A percentile compares a stretch with the other conserved stretches of the same genome.
Evolutionary conservation across 257 asterid genomes (phyloP).

Genomic region (Oldenlandia corymbosa): DNA sequence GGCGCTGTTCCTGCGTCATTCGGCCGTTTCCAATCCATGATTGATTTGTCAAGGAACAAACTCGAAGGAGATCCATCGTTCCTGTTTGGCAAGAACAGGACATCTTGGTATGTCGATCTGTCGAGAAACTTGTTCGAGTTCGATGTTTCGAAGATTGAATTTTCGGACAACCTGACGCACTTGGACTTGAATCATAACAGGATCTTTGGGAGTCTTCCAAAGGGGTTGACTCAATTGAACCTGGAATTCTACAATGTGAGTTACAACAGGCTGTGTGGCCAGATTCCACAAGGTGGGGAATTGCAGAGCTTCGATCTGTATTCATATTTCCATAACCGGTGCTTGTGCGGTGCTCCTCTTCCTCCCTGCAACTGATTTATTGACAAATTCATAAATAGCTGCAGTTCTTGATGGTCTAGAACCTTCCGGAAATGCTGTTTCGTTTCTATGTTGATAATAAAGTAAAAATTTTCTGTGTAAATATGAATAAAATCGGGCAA

Average conservation of each 20-base stretch:
- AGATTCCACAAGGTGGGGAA: neutral
- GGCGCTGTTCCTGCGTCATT: neutral
- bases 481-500: too few relatives aligned
- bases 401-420: too few relatives aligned
- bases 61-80: constrained; percentile 40
- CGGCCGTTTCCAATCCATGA: neutral
- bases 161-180: constrained; percentile 21
- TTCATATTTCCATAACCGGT: neutral
- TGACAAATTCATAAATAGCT: too few relatives aligned
- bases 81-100: constrained; percentile 43
- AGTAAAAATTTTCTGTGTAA: too few relatives aligned
- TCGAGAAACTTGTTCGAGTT: constrained; percentile 38
- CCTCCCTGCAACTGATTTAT: too few relatives aligned
- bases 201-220: too few relatives aligned
- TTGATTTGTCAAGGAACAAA: neutral
- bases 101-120: constrained; percentile 12
- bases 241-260: neutral
- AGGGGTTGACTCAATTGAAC: neutral
- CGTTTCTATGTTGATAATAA: too few relatives aligned
- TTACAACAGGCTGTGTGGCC: neutral
- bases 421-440: too few relatives aligned
- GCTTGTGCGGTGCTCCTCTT: too few relatives aligned
- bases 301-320: neutral
- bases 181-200: constrained; percentile 18
- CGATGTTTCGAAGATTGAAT: constrained; percentile 31